Conservation (phyloP, 2,329 filamentous ascomycete species). For the Alternaria arbusti region DNA sequence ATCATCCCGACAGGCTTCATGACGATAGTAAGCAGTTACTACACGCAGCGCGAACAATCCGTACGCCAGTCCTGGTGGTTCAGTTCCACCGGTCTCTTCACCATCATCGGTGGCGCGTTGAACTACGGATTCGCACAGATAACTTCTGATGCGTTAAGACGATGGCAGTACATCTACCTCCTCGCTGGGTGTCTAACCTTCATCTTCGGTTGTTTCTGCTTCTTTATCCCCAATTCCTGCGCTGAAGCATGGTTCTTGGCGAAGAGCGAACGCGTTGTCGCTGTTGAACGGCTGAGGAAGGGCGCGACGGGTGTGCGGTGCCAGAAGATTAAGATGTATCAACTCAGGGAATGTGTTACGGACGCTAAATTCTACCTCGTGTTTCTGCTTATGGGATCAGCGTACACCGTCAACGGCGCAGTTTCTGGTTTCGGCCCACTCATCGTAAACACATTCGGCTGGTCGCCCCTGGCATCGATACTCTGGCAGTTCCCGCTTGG, state of each 20-base stretch:
- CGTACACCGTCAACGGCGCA: slow-evolving; percentile 64
- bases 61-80: slow-evolving; percentile 72
- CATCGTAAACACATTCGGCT: slow-evolving; percentile 52
- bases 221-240: slow-evolving; percentile 69
- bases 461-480: slow-evolving; percentile 45
- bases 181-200: slow-evolving; percentile 64
- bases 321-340: slow-evolving; percentile 60
- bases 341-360: slow-evolving; percentile 56
- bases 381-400: slow-evolving; percentile 49
- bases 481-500: slow-evolving; percentile 76
- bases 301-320: slow-evolving; percentile 61
- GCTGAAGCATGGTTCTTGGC: slow-evolving; percentile 73
- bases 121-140: slow-evolving; percentile 51
- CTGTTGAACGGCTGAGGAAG: slow-evolving; percentile 53
- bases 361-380: slow-evolving; percentile 54
- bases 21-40: slow-evolving; percentile 56
- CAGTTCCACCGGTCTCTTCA: slow-evolving; percentile 57
- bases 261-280: slow-evolving; percentile 65
- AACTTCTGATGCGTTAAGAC: slow-evolving; percentile 46
- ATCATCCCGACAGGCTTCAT: slow-evolving; percentile 65
- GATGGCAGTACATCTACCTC: slow-evolving; percentile 73
- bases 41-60: slow-evolving; percentile 51
- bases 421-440: slow-evolving; percentile 49
- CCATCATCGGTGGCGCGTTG: slow-evolving; percentile 41
- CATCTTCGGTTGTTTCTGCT: slow-evolving; percentile 70